Percentiles rank a stretch among this genome's conserved stretches.
Evolutionary conservation across 306 rosid species (phyloP).

Genomic region (Dicorynia guianensis): DNA sequence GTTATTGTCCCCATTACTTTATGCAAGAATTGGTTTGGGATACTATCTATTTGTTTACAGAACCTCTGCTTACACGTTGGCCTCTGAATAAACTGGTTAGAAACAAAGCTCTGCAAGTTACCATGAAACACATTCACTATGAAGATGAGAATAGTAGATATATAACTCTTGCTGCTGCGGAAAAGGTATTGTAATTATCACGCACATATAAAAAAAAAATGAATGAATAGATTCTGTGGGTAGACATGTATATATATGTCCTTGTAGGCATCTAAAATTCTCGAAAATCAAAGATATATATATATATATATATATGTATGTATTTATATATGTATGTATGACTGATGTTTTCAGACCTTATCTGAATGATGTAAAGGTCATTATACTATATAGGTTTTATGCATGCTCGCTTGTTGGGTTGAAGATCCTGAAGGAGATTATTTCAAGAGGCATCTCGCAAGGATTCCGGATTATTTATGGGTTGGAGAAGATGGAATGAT

Average conservation of each 20-base stretch:
- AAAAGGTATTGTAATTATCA: conserved; percentile 55
- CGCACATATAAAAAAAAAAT: no score
- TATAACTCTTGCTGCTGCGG: conserved; percentile 46
- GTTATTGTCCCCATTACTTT: conserved; percentile 50
- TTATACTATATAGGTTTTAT: conserved; percentile 39
- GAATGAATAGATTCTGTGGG: no score
- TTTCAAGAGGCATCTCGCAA: conserved; percentile 50
- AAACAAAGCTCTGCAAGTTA: conserved; percentile 51
- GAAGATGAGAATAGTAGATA: no score
- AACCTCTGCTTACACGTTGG: conserved; percentile 60
- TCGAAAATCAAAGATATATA: no score
- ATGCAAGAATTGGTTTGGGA: conserved; percentile 58
- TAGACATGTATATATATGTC: no score
- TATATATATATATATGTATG: no score
- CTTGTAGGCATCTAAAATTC: no score
- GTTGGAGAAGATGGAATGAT: conserved; percentile 59
- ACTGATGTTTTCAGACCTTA: no score
- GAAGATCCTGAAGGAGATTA: conserved; percentile 55
- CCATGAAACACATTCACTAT: conserved; percentile 59
- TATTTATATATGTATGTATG: no score
- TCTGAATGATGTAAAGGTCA: no score
- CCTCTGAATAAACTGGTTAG: conserved; percentile 51
- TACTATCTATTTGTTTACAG: conserved; percentile 43
- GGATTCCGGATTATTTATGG: conserved; percentile 58
- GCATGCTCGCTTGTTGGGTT: conserved; percentile 62